Evolutionary conservation across 2,329 filamentous ascomycete genomes (phyloP).

Genomic region (Pseudocercospora musae): DNA sequence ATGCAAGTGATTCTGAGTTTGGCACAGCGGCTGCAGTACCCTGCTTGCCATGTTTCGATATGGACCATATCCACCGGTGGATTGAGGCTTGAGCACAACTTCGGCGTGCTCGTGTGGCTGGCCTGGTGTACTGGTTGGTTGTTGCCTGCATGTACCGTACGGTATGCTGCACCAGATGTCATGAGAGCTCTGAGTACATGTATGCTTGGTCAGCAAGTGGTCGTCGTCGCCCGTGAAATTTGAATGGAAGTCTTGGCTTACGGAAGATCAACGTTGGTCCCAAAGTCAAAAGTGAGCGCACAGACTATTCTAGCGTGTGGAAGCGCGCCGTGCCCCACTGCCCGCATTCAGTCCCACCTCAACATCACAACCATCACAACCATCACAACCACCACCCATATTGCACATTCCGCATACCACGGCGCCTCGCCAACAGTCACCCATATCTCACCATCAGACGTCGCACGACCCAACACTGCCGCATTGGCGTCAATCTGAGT

Average conservation of each 20-base stretch:
- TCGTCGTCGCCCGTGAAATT: background rate
- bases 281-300: background rate
- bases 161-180: background rate
- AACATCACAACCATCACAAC: too few species aligned
- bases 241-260: background rate
- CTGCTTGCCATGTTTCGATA: background rate
- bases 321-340: too few species aligned
- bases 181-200: background rate
- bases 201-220: background rate
- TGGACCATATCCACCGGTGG: too few species aligned
- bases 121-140: background rate
- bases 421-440: background rate
- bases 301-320: background rate
- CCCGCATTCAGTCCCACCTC: background rate
- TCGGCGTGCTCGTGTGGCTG: background rate
- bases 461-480: background rate
- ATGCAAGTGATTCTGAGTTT: slow-evolving; percentile 6
- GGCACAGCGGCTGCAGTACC: background rate
- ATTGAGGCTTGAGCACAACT: background rate
- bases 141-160: background rate
- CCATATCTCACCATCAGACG: background rate
- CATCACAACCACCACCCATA: background rate
- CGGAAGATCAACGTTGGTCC: background rate
- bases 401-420: background rate
- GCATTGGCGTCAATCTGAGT: slow-evolving; percentile 5